phyloP scores from a whole-genome alignment of 257 asterid species.

The Jaltomata sinuosa region DNA sequence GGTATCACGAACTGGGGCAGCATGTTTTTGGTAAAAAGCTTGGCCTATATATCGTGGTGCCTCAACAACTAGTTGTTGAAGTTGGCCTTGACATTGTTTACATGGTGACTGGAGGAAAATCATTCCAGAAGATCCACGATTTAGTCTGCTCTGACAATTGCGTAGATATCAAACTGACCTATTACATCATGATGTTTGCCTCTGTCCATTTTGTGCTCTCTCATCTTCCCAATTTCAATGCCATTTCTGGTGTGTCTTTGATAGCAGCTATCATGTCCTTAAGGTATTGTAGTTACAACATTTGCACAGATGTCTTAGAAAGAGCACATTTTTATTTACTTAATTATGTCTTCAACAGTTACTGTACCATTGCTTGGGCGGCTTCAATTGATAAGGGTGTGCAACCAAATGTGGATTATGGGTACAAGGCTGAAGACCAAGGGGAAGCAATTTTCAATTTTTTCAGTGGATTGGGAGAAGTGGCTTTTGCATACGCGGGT shows the following conservation, averaged over 20 bases:
- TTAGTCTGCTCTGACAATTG: conserved; percentile 12
- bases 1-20: conserved; percentile 59
- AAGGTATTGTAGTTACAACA: conserved; percentile 7
- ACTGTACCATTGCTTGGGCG: conserved; percentile 42
- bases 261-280: conserved; percentile 51
- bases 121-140: conserved; percentile 34
- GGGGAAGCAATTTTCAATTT: conserved; percentile 59
- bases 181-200: conserved; percentile 39
- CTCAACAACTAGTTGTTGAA: conserved; percentile 40
- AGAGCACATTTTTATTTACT: not conserved
- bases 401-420: conserved; percentile 40
- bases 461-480: conserved; percentile 77
- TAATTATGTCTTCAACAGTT: conserved; percentile 11
- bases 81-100: conserved; percentile 44
- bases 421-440: conserved; percentile 36
- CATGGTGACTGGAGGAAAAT: conserved; percentile 51
- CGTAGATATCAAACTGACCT: conserved; percentile 26
- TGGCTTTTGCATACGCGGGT: conserved; percentile 95
- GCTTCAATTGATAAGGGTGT: conserved; percentile 35
- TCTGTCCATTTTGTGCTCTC: conserved; percentile 43
- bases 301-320: not conserved
- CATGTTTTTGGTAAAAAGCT: conserved; percentile 45
- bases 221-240: conserved; percentile 44
- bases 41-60: conserved; percentile 35
- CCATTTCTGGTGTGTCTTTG: conserved; percentile 39